phyloP scores from a whole-genome alignment of 2,329 filamentous ascomycete genomes.

The Endothia cerciana region DNA sequence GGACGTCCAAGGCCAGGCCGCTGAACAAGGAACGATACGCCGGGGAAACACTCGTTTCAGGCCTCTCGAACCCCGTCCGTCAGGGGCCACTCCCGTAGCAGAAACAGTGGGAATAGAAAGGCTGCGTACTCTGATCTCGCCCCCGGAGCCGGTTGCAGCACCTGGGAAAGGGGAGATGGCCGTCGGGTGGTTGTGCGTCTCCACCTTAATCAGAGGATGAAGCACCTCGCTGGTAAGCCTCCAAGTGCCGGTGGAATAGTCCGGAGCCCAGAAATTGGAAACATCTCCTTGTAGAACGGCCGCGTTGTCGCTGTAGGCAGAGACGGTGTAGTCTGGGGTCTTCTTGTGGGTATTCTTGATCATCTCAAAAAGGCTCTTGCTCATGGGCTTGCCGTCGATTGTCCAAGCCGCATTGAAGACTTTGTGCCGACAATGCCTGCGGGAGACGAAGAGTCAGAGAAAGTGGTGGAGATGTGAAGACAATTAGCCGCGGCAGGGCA shows the following conservation, averaged over 20 bases:
- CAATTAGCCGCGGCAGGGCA: conserved; percentile 5
- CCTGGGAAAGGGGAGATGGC: conserved; percentile 92
- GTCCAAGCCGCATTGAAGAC: conserved; percentile 98
- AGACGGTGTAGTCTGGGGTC: conserved; percentile 81
- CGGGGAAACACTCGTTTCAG: conserved; percentile 25
- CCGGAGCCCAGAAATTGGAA: conserved; percentile 83
- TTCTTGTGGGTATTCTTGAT: conserved; percentile 92
- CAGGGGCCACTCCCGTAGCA: neutral
- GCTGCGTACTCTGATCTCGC: conserved; percentile 73
- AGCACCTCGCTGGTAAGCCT: conserved; percentile 82
- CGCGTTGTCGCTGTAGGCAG: conserved; percentile 96
- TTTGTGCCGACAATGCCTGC: conserved; percentile 54
- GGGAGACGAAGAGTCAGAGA: conserved; percentile 65
- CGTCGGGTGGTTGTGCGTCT: conserved; percentile 97
- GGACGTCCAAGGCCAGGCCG: neutral
- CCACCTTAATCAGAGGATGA: conserved; percentile 90
- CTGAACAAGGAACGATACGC: neutral
- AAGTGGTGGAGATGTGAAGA: conserved; percentile 77
- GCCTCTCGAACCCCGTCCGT: neutral
- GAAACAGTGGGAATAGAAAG: neutral
- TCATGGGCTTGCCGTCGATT: conserved; percentile 83
- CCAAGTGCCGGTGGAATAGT: conserved; percentile 86
- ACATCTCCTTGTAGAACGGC: conserved; percentile 81
- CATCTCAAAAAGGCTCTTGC: conserved; percentile 88
- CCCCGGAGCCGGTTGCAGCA: conserved; percentile 92